Conservation (phyloP, 371 early-diverging fungal species). For the Rhizopus microsporus region DNA sequence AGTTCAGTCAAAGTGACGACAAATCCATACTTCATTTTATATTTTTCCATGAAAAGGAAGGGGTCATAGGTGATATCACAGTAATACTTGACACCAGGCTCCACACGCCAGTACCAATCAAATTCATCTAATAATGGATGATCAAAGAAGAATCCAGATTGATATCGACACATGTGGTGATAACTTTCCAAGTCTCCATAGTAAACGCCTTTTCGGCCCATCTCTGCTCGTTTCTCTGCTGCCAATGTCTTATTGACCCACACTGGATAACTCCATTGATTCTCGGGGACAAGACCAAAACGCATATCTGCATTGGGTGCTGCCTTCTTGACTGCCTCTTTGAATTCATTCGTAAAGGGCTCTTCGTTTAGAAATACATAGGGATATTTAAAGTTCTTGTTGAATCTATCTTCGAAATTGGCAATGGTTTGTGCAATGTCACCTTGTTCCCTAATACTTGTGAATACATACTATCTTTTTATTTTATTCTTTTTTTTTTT, state of each 20-base stretch:
- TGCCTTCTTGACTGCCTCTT: conserved; percentile 34
- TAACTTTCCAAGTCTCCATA: conserved; percentile 51
- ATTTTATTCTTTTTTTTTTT: conserved; percentile 4
- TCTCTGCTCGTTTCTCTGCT: conserved; percentile 51
- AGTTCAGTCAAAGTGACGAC: conserved; percentile 75
- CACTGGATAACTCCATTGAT: conserved; percentile 75
- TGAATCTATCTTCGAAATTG: conserved; percentile 50
- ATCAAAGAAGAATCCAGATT: conserved; percentile 89
- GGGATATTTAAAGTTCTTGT: conserved; percentile 52
- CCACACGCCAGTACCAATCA: conserved; percentile 92
- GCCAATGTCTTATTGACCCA: conserved; percentile 67
- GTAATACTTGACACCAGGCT: conserved; percentile 79
- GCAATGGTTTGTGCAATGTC: conserved; percentile 41
- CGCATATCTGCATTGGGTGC: conserved; percentile 59
- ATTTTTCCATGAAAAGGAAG: conserved; percentile 74
- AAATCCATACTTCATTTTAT: conserved; percentile 78
- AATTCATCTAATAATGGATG: conserved; percentile 79
- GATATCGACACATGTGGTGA: conserved; percentile 75
- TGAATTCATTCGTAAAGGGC: conserved; percentile 52
- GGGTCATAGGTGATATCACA: conserved; percentile 89
- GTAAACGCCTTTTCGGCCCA: conserved; percentile 34
- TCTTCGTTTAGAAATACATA: conserved; percentile 52
- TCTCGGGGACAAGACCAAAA: conserved; percentile 71
- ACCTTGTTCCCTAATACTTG: conserved; percentile 35
- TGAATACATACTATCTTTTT: not conserved